These are phyloP conservation scores for Trametes cinnabarina DNA, from an alignment of 768 basidiomycete species.

Conservation along the genomic window DNA sequence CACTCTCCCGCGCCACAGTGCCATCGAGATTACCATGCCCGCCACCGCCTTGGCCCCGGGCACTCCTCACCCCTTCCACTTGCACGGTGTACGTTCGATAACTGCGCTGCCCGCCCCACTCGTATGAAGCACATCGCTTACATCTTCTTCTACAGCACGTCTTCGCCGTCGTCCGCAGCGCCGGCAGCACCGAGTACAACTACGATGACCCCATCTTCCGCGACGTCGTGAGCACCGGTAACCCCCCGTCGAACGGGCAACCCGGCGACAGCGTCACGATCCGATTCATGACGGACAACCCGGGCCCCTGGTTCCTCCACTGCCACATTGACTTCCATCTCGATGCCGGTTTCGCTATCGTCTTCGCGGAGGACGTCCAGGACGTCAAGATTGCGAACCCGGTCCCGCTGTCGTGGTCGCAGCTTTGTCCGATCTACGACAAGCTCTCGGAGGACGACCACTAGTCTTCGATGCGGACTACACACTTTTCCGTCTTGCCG, in stretches of 20 bases:
- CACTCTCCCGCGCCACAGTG: conserved; percentile 43
- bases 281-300: conserved; percentile 65
- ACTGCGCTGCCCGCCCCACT: conserved; percentile 10
- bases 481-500: too few relatives aligned
- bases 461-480: background rate
- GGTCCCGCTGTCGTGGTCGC: conserved; percentile 9
- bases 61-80: conserved; percentile 39
- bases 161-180: conserved; percentile 38
- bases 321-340: conserved; percentile 87
- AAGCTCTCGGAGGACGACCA: background rate
- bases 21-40: conserved; percentile 46
- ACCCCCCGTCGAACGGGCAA: too few relatives aligned
- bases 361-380: conserved; percentile 38
- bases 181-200: conserved; percentile 32
- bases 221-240: conserved; percentile 30
- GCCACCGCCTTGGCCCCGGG: conserved; percentile 42
- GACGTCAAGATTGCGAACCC: conserved; percentile 18
- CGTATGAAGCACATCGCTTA: background rate
- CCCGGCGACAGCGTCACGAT: conserved; percentile 25
- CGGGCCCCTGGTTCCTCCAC: conserved; percentile 83
- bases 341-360: conserved; percentile 40
- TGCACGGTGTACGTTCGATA: conserved; percentile 36
- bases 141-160: conserved; percentile 29
- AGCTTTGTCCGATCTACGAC: conserved; percentile 15
- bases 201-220: conserved; percentile 37